Percentiles rank a stretch among this genome's conserved stretches.
Conservation (phyloP, 345 rosid species). For the Diplotaxis tenuifolia region DNA sequence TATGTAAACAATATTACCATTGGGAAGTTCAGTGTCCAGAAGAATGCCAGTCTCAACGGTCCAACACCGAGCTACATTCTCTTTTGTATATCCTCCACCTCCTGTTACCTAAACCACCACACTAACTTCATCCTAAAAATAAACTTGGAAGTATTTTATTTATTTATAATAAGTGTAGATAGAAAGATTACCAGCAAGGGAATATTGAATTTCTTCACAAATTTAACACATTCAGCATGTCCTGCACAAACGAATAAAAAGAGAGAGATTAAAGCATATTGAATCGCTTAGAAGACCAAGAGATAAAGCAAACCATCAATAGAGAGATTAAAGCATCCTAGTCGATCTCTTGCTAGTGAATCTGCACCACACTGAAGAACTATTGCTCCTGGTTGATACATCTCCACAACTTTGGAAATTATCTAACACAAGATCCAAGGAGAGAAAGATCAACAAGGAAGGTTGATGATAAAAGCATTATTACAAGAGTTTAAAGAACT, state of each 20-base stretch:
- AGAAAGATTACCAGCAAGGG: constrained; percentile 78
- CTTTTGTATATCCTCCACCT: constrained; percentile 98
- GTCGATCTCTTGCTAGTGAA: constrained; percentile 95
- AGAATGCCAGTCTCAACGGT: constrained; percentile 93
- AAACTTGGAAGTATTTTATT: no score
- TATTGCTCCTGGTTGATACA: constrained; percentile 83
- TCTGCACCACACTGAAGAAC: constrained; percentile 99
- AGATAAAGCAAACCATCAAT: constrained; percentile 74
- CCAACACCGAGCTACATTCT: constrained; percentile 99
- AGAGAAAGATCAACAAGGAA: background rate
- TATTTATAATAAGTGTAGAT: background rate
- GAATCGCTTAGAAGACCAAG: background rate
- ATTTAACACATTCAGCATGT: constrained; percentile 91
- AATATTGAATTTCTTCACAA: constrained; percentile 90
- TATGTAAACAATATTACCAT: constrained; percentile 38
- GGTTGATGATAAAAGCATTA: background rate
- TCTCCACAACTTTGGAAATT: constrained; percentile 86
- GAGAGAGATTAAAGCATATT: constrained; percentile 94
- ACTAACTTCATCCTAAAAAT: background rate
- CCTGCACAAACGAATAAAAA: constrained; percentile 81
- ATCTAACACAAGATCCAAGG: constrained; percentile 43
- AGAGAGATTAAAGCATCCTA: constrained; percentile 97
- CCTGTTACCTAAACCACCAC: constrained; percentile 69
- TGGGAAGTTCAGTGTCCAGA: constrained; percentile 85
- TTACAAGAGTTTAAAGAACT: constrained; percentile 31